Percentiles rank a stretch among this genome's conserved stretches.
phyloP scores from a whole-genome alignment of 176 grass and related monocot species.

The Musa acuminata region DNA sequence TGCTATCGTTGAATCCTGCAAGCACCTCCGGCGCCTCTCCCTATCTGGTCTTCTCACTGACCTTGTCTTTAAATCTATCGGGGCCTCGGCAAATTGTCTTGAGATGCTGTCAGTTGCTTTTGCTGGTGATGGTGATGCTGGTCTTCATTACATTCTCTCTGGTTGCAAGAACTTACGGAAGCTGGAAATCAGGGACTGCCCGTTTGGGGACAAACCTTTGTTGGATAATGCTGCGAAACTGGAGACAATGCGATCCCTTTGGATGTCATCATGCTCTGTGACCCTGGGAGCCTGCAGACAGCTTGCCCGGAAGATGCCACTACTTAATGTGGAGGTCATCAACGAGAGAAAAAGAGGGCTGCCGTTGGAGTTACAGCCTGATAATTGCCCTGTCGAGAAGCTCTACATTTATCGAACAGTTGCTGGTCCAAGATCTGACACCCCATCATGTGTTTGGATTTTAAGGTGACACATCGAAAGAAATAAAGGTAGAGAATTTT shows the following conservation, averaged over 20 bases:
- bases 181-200: slow-evolving; percentile 72
- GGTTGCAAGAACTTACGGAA: slow-evolving; percentile 74
- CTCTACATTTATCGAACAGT: slow-evolving; percentile 57
- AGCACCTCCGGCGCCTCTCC: slow-evolving; percentile 45
- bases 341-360: slow-evolving; percentile 26
- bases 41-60: slow-evolving; percentile 63
- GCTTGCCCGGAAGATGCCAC: slow-evolving; percentile 55
- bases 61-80: slow-evolving; percentile 52
- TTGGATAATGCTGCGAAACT: slow-evolving; percentile 58
- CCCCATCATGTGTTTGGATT: slow-evolving; percentile 43
- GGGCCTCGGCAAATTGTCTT: slow-evolving; percentile 43
- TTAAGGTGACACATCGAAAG: slow-evolving; percentile 1
- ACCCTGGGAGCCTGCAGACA: slow-evolving; percentile 51
- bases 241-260: slow-evolving; percentile 93
- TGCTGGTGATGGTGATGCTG: slow-evolving; percentile 45
- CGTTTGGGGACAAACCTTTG: slow-evolving; percentile 55
- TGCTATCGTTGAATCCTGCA: slow-evolving; percentile 62
- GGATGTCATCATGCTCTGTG: slow-evolving; percentile 63
- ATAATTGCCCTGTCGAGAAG: slow-evolving; percentile 44
- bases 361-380: slow-evolving; percentile 30
- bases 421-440: slow-evolving; percentile 41
- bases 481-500: too few species aligned
- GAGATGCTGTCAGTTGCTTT: slow-evolving; percentile 72
- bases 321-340: slow-evolving; percentile 58
- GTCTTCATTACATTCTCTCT: slow-evolving; percentile 55